phyloP scores from a whole-genome alignment of 257 asterid genomes.

The Cruciata laevipes region DNA sequence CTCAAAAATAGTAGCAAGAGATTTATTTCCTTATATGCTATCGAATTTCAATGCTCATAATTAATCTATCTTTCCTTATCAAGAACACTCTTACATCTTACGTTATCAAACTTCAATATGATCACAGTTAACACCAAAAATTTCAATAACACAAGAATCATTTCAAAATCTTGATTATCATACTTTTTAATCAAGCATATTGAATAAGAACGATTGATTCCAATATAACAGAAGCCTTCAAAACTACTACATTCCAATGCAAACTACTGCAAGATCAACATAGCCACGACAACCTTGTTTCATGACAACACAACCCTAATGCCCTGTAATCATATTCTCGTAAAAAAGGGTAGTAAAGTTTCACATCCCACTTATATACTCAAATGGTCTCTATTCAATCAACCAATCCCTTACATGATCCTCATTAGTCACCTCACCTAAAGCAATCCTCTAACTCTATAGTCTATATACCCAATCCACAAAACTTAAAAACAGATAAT shows the following conservation, averaged over 20 bases:
- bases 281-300: background rate
- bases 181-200: background rate
- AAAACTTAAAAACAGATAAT: background rate
- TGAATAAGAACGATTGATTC: background rate
- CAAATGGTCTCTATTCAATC: background rate
- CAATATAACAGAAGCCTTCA: background rate
- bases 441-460: background rate
- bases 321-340: background rate
- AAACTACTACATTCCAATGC: too few relatives aligned
- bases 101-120: background rate
- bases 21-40: background rate
- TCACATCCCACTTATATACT: background rate
- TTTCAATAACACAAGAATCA: background rate
- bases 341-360: background rate
- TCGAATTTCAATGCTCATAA: background rate
- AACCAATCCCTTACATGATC: background rate
- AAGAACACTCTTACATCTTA: background rate
- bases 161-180: background rate
- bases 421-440: too few relatives aligned
- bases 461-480: background rate
- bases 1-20: background rate
- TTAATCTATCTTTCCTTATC: background rate
- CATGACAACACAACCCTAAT: background rate
- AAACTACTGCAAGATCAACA: conserved; percentile 2
- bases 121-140: background rate